Base-by-base conservation (phyloP, 306 rosid species). In the Pueraria montana region DNA sequence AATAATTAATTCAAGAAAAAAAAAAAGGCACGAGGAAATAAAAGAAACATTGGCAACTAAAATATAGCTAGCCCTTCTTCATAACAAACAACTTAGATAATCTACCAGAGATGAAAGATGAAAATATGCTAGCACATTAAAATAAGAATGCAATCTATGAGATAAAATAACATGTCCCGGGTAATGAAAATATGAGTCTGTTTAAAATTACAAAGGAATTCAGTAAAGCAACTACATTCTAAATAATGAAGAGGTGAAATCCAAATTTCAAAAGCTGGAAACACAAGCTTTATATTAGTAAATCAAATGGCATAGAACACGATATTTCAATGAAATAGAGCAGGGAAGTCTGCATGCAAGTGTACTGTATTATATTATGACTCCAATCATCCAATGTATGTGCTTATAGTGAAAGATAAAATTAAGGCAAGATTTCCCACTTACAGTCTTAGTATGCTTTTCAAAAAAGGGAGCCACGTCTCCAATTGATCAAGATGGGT, bases 401-500 rank as follows among this genome's bases (percentile, higher is more conserved):
- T 52, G 61, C 21, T 40, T 49, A 56, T 38, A 61, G 74, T 9
- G 66, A 53, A 75, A 70, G 73, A 73, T 74, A 14, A 80, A 32
- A 74, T 55, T 65, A 55, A 58, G 66, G 81, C 43, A 64, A 56
- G 61, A 80, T 46, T 72, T 67, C 58, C 53, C 59, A 89, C 98
- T 87, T 89, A 94, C 98, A 94, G 21, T 65, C 70, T 62, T 49
- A 94, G 90, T 82, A 94, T 48, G 76, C 81, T 63, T 87, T 78
- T 66, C 64, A 94, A 87, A 78, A 92, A 94, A 46, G 98, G 98
- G 79, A 94, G 88, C 89, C 87, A 87, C 14, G 43, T 80, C 77
- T 91, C 89, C 81, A 92, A 88, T 87, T 89, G 91, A 2, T 85
- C 85, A 72, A 94, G 97, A 87, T 94, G 38, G 48, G 97, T 68